Conservation (phyloP, 495 filamentous ascomycete species). For the Lasiosphaeria ovina region DNA sequence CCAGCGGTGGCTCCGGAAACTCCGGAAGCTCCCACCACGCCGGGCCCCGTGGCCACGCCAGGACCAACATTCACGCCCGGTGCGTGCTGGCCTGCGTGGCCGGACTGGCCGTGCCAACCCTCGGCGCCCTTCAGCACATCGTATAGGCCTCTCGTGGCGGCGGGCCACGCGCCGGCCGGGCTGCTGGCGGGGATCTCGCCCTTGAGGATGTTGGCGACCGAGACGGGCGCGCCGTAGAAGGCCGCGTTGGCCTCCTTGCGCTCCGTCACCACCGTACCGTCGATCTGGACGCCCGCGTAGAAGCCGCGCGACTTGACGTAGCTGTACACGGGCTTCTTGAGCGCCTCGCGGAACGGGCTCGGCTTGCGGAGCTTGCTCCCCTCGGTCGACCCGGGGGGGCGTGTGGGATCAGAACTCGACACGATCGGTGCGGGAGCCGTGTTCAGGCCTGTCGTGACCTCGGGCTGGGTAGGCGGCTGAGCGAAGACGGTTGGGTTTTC, state of each 20-base stretch:
- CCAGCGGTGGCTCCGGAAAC: conserved; percentile 8
- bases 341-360: conserved; percentile 26
- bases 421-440: background rate
- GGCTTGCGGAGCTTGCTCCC: conserved; percentile 20
- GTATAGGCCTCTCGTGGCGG: conserved; percentile 20
- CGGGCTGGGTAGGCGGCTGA: background rate
- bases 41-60: background rate
- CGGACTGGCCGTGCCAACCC: conserved; percentile 24
- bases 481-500: conserved; percentile 1
- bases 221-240: conserved; percentile 66
- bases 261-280: conserved; percentile 76
- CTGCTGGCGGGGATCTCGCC: conserved; percentile 52
- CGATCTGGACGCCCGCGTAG: conserved; percentile 73
- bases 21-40: background rate
- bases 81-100: conserved; percentile 2
- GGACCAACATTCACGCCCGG: conserved; percentile 2
- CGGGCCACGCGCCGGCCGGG: conserved; percentile 28
- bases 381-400: background rate
- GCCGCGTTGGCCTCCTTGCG: conserved; percentile 76
- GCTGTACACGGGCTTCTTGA: conserved; percentile 63
- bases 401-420: background rate
- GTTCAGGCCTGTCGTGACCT: background rate
- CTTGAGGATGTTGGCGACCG: conserved; percentile 63
- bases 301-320: conserved; percentile 81
- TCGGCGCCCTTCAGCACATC: conserved; percentile 30